phyloP scores from a whole-genome alignment of 163 green algal species.

The Coccomyxa subellipsoidea region DNA sequence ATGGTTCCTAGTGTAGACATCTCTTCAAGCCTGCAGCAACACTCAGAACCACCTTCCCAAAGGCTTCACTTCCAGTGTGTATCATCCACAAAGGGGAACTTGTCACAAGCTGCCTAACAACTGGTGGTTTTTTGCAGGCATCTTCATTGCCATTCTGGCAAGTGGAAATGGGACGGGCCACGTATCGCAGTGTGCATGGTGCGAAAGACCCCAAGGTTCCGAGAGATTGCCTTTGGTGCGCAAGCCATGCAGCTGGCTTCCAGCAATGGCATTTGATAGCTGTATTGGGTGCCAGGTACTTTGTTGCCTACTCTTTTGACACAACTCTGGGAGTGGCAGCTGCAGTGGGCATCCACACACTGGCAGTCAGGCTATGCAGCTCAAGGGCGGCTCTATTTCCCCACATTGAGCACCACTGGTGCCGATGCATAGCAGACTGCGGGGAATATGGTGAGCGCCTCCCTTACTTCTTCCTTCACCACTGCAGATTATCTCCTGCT shows the following conservation, averaged over 20 bases:
- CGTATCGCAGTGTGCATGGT: not conserved
- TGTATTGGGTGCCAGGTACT: conserved; percentile 43
- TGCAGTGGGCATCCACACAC: conserved; percentile 43
- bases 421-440: conserved; percentile 28
- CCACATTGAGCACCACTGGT: not conserved
- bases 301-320: conserved; percentile 50
- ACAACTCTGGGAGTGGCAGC: conserved; percentile 49
- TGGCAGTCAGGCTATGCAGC: conserved; percentile 17
- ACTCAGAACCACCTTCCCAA: too few relatives aligned
- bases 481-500: not conserved
- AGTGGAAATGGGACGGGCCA: not conserved
- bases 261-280: not conserved
- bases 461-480: not conserved
- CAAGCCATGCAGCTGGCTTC: too few relatives aligned
- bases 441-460: conserved; percentile 45
- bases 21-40: not conserved
- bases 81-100: too few relatives aligned
- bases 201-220: not conserved
- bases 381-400: not conserved
- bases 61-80: too few relatives aligned
- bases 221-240: too few relatives aligned
- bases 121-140: conserved; percentile 22
- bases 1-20: too few relatives aligned
- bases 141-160: conserved; percentile 50
- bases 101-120: too few relatives aligned